Evolutionary conservation across 2,329 filamentous ascomycete species (phyloP), one percentile per base, ranked within the genome.

Genomic region (Alternaria sp.): DNA sequence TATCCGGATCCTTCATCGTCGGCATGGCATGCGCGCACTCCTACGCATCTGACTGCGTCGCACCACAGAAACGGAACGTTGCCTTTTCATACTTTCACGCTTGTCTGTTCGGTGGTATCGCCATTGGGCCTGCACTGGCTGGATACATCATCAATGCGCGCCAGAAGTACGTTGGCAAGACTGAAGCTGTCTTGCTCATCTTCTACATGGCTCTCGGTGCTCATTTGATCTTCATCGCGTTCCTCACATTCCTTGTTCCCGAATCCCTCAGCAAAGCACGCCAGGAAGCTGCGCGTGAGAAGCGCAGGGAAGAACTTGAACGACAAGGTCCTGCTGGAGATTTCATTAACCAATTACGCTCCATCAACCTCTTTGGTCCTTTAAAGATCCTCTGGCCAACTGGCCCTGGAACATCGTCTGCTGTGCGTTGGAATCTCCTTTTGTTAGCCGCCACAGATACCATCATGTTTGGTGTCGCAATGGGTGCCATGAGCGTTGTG

Each of bases 51-150:
- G 95, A 99, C 78, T 97, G 93, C 78, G 94, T 93, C 0, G 83
- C 91, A 4, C 91, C 93, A 0, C 90, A 91, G 30, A 88, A 87
- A 71, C 88, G 95, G 20, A 91, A 90, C 61, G 91, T 96, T 7
- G 88, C 89, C 5, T 95, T 98, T 76, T 94, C 93, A 7, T 94
- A 94, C 75, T 90, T 98, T 70, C 92, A 98, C 71, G 93, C 92
- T 11, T 93, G 90, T 67, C 83, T 99, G 8, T 98, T 97, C 77
- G 85, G 87, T 2, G 95, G 95, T n/a, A 87, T 98, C 46, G 94
- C 95, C 0, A 79, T 94, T 32, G 95, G 95, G 0, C 95, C 95
- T 7, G 84, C 96, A 3, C 73, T 96, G 22, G 90, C 93, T 0
- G 94, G 91, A 2, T 90, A 91, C 68, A 83, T 97, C 43, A 90